Base-by-base conservation (phyloP, 2,329 filamentous ascomycete genomes). In the Ploettnerulaceae sp. region DNA sequence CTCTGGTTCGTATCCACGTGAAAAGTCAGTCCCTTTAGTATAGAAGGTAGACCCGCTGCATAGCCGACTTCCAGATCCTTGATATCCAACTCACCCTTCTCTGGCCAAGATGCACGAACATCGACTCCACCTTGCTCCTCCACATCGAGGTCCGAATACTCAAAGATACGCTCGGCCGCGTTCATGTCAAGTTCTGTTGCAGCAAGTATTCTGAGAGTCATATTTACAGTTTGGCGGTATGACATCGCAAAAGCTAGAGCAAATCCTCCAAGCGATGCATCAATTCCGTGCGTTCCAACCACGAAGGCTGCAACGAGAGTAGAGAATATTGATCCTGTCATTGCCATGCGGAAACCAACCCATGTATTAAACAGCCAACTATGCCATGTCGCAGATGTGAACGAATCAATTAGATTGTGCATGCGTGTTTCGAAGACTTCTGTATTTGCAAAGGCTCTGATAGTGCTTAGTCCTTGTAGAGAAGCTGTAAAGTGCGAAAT, bases 151-250 rank as follows among this genome's bases (percentile, higher is more conserved):
- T 80, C 74, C 0, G 80, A 75, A 63, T 89, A 90, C 61, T 89
- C 86, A 3, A 87, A 69, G 12, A 90, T 77, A 26, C 86, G 73
- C 65, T 90, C 86, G 0, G 81, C 79, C 0, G 84, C 77, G 57
- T 89, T 89, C 82, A 89, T 88, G 59, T 85, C 77, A 6, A 89
- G 67, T 61, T 91, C 85, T 14, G 87, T 69, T 49, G 76, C 79
- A 1, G 83, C 75, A 59, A 86, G 86, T 35, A 79, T 68, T 3
- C 81, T 73, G 21, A 88, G 73, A 0, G 77, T 73, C 74, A 75
- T 82, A 37, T 81, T 74, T 45, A 88, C 74, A n/a, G 73, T 72
- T 17, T 67, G 67, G 0, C 81, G 76, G 59, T 87, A 86, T 41
- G 84, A 77, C 28, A 89, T 68, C 0, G 84, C 77, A 64, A 89